Evolutionary conservation across 768 basidiomycete species (phyloP).

Genomic region (Mycena rebaudengoi): DNA sequence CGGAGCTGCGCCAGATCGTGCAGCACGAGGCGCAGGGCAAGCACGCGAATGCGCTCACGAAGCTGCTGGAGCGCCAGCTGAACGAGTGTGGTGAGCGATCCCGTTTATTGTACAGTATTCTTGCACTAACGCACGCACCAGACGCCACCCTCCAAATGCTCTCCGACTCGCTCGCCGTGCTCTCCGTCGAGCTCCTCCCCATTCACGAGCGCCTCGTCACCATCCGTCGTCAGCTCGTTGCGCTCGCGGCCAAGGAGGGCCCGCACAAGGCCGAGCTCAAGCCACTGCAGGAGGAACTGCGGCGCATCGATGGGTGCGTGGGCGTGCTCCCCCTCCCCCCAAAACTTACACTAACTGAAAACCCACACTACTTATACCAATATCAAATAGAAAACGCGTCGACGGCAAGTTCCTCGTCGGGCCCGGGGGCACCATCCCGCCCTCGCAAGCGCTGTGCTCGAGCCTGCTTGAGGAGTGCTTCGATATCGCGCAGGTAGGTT

Average conservation of each 20-base stretch:
- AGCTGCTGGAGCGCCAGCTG: conserved; percentile 88
- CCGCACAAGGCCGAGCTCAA: conserved; percentile 88
- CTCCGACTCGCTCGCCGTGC: conserved; percentile 85
- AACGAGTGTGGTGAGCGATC: conserved; percentile 84
- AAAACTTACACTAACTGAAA: too few relatives aligned
- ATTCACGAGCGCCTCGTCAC: conserved; percentile 90
- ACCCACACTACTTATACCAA: too few relatives aligned
- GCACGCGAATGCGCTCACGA: conserved; percentile 88
- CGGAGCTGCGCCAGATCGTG: conserved; percentile 86
- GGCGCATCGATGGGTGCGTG: conserved; percentile 97
- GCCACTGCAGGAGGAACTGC: conserved; percentile 88
- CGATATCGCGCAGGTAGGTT: conserved; percentile 92
- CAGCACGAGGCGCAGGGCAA: conserved; percentile 87
- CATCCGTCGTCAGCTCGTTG: conserved; percentile 87
- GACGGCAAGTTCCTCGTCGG: conserved; percentile 97
- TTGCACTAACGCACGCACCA: conserved; percentile 37
- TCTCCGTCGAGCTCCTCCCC: conserved; percentile 90
- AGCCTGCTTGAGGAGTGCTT: conserved; percentile 97
- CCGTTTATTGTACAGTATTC: not conserved
- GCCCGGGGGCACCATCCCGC: conserved; percentile 87
- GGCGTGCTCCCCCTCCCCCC: too few relatives aligned
- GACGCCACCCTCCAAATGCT: conserved; percentile 81
- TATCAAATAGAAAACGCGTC: too few relatives aligned
- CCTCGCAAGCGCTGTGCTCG: conserved; percentile 90
- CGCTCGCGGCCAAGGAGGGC: conserved; percentile 88